phyloP scores from a whole-genome alignment of 768 basidiomycete genomes.

The Kwoniella europaea region DNA sequence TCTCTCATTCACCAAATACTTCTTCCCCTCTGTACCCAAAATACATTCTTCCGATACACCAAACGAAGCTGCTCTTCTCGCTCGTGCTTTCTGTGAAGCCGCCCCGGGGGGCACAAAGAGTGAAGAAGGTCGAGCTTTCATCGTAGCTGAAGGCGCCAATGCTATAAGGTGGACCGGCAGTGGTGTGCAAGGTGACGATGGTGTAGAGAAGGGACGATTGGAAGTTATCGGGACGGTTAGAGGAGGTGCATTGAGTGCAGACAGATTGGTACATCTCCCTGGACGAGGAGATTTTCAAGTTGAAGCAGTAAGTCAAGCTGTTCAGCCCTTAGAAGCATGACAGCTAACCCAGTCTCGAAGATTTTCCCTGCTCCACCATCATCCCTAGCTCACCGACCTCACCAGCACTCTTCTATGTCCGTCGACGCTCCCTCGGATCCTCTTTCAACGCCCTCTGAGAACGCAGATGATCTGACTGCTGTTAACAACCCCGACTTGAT shows the following conservation, averaged over 20 bases:
- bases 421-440: constrained; percentile 58
- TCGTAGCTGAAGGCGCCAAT: constrained; percentile 68
- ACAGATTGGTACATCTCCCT: constrained; percentile 84
- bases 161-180: constrained; percentile 63
- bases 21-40: constrained; percentile 78
- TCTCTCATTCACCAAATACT: constrained; percentile 92
- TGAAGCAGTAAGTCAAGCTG: constrained; percentile 65
- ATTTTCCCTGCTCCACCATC: constrained; percentile 69
- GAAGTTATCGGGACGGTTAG: constrained; percentile 82
- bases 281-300: constrained; percentile 87
- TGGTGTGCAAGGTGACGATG: constrained; percentile 31
- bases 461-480: constrained; percentile 83
- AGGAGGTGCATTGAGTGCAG: constrained; percentile 76
- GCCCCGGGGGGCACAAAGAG: constrained; percentile 78
- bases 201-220: constrained; percentile 66
- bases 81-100: constrained; percentile 82
- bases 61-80: constrained; percentile 57
- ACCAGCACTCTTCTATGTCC: constrained; percentile 52
- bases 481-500: constrained; percentile 86
- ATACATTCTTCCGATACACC: constrained; percentile 69
- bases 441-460: constrained; percentile 69
- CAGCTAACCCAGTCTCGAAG: constrained; percentile 59
- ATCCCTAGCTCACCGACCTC: constrained; percentile 44
- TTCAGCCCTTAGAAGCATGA: constrained; percentile 8
- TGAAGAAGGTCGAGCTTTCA: constrained; percentile 78